phyloP scores from a whole-genome alignment of 805 yeast genomes.

The Ogataea chonburiensis region DNA sequence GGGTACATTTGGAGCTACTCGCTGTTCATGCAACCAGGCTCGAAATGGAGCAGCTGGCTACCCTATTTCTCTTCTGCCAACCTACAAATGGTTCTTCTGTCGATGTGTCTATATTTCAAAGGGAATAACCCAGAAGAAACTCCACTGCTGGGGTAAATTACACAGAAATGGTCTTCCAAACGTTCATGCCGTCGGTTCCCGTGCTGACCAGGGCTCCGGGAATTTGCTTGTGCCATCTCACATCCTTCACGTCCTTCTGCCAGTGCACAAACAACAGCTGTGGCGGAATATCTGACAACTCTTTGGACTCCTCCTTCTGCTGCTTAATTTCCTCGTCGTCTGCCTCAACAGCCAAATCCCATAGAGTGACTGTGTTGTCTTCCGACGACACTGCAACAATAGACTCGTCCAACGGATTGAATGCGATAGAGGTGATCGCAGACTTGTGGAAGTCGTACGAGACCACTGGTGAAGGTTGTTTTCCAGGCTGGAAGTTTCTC shows the following conservation, averaged over 20 bases:
- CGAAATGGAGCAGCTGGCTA: constrained; percentile 85
- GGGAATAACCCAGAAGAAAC: constrained; percentile 4
- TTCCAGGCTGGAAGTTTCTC: constrained; percentile 68
- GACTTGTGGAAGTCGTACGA: constrained; percentile 93
- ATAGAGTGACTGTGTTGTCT: constrained; percentile 93
- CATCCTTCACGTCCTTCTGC: constrained; percentile 97
- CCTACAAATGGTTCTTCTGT: constrained; percentile 59
- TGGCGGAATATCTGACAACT: constrained; percentile 88
- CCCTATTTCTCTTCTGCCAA: constrained; percentile 73
- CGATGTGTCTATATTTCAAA: constrained; percentile 57
- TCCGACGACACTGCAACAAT: constrained; percentile 94
- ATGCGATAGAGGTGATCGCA: constrained; percentile 88
- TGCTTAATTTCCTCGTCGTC: constrained; percentile 94
- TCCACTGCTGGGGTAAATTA: constrained; percentile 32
- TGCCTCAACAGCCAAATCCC: constrained; percentile 99
- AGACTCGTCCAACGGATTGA: constrained; percentile 94
- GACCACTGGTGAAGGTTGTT: constrained; percentile 79
- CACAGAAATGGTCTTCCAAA: constrained; percentile 97
- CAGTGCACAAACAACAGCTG: constrained; percentile 95
- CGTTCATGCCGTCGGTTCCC: constrained; percentile 90
- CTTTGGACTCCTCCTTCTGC: constrained; percentile 75
- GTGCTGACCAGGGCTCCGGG: constrained; percentile 95
- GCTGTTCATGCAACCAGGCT: constrained; percentile 66
- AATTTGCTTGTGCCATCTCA: constrained; percentile 95
- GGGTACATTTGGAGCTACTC: constrained; percentile 80